Percentiles rank a stretch among this genome's conserved stretches.
phyloP scores from a whole-genome alignment of 1,284 basidiomycete genomes.

The Omphalotus olearius region DNA sequence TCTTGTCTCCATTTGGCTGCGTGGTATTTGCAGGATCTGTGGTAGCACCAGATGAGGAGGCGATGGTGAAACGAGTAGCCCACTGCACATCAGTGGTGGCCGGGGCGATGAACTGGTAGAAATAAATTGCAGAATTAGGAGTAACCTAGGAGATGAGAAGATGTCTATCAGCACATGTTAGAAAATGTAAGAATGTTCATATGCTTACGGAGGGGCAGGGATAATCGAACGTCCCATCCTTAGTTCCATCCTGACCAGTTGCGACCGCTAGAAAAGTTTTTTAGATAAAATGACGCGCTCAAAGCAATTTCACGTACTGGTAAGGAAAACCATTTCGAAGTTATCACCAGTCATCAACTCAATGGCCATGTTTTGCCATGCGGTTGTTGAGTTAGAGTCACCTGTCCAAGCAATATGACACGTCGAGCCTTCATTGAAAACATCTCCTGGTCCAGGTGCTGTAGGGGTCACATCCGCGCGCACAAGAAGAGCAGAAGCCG shows the following conservation, averaged over 20 bases:
- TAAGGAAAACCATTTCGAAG: conserved; percentile 62
- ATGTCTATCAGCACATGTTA: conserved; percentile 1
- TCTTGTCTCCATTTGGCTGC: conserved; percentile 48
- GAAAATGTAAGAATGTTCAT: neutral
- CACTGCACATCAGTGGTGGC: conserved; percentile 46
- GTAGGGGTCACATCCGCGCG: conserved; percentile 51
- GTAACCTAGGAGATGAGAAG: conserved; percentile 41
- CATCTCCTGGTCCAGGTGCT: conserved; percentile 47
- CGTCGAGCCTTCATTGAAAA: conserved; percentile 50
- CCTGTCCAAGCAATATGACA: conserved; percentile 54
- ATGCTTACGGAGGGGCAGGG: conserved; percentile 61
- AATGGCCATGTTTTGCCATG: conserved; percentile 66
- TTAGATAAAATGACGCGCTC: neutral
- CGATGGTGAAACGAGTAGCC: conserved; percentile 82
- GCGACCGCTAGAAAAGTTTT: conserved; percentile 43
- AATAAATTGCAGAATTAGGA: conserved; percentile 72
- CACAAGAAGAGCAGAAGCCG: conserved; percentile 31
- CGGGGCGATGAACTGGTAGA: conserved; percentile 68
- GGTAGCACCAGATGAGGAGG: conserved; percentile 44
- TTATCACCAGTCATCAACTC: conserved; percentile 81
- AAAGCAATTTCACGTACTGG: conserved; percentile 40
- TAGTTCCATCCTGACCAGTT: conserved; percentile 43
- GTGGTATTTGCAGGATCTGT: conserved; percentile 47
- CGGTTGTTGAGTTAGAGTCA: conserved; percentile 43
- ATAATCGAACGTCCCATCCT: conserved; percentile 58